Base-by-base conservation (phyloP, 2,329 filamentous ascomycete species). In the Talaromyces sp. region DNA sequence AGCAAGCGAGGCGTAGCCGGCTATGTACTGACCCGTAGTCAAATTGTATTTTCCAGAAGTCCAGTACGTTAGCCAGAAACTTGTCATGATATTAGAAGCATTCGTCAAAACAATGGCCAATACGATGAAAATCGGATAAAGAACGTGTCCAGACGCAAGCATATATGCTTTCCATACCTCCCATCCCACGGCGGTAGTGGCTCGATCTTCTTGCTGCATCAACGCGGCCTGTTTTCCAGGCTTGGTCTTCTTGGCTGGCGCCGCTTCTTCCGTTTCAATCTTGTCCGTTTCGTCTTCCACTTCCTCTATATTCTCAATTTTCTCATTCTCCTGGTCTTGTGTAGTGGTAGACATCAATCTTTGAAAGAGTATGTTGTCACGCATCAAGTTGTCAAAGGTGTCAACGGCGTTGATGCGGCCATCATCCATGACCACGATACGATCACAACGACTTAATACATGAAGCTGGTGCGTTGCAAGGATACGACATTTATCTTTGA, bases 391-490 rank as follows among this genome's bases (percentile, higher is more conserved):
- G 37, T 91, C 86, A 69, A 93, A 98, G 0, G 93, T 97, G 68
- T 95, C 93, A 42, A 97, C 81, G 4, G 92, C 91, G 73, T 90
- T 86, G 61, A 98, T 90, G 60, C 83, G 86, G 50, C 95, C 95
- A 16, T 88, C 86, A 62, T 97, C 90, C 86, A 99, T 93, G 86
- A 92, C 93, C 56, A 98, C 87, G 67, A 98, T 93, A 37, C 93
- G 85, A 73, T 98, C 93, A 69, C 92, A 97, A 37, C 92, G 88
- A 72, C 85, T 92, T 5, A 98, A 84, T 5, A 98, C 93, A 81
- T 96, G 95, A 14, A 98, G 85, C 74, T 98, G 93, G 75, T 99
- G 95, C 0, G 95, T 99, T 0, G 93, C 95, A 35, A 99, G 82
- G 37, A 98, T 89, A 21, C 95, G 85, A 71, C 92, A 95, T 76